phyloP scores from a whole-genome alignment of 169 alveolate species.

The Plasmodium knowlesi region DNA sequence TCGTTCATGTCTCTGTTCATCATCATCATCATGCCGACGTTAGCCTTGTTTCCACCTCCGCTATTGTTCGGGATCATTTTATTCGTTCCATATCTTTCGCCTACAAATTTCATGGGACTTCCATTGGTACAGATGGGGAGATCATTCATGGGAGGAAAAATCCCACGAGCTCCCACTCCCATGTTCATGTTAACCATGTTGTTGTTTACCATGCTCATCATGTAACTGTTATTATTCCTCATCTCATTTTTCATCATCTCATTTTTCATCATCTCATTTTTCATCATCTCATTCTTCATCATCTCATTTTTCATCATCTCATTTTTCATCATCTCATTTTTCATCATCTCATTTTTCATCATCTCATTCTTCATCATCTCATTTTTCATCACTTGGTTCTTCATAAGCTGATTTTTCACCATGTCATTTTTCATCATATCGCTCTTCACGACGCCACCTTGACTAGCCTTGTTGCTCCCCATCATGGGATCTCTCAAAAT shows the following conservation, averaged over 20 bases:
- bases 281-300: background rate
- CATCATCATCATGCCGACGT: background rate
- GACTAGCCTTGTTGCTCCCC: background rate
- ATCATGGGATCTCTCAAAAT: background rate
- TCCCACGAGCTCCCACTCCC: background rate
- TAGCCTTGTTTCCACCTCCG: background rate
- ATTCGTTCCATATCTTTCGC: background rate
- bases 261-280: background rate
- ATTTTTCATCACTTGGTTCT: background rate
- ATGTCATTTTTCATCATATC: background rate
- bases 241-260: background rate
- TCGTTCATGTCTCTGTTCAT: conserved; percentile 16
- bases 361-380: background rate
- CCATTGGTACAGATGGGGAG: background rate
- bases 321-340: background rate
- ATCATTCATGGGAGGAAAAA: background rate
- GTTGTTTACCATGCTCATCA: background rate
- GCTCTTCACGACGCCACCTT: background rate
- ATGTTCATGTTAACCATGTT: background rate
- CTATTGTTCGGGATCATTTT: background rate
- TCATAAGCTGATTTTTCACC: background rate
- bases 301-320: background rate
- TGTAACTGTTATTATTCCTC: conserved; percentile 5
- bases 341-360: background rate
- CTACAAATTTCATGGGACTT: background rate